Evolutionary conservation across 1,284 basidiomycete species (phyloP), one percentile per base, ranked within the genome.

Genomic region (Stygiomarasmius scandens): DNA sequence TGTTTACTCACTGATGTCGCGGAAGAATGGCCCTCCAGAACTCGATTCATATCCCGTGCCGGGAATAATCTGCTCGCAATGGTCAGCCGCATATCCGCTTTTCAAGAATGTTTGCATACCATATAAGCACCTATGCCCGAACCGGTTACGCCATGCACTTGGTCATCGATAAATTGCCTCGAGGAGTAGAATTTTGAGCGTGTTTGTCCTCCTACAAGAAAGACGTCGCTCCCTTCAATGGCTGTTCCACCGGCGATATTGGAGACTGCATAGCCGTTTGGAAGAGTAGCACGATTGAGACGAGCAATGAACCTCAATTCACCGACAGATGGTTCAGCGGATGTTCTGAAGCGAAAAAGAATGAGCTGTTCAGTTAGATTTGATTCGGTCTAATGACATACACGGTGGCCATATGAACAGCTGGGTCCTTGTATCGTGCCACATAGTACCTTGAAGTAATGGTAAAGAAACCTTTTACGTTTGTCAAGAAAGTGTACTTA

Each of bases 1-100:
- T n/a, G n/a, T n/a, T n/a, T n/a, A n/a, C n/a, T n/a, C n/a, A n/a
- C n/a, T n/a, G 46, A 74, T 73, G 58, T 74, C 73, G 19, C 72
- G 64, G 63, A 74, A 68, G 68, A 74, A 74, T 0, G 77, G 77
- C 9, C 78, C 77, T 2, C 78, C 78, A 41, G 77, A 77, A 22
- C 66, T 66, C 9, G 62, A 60, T 59, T 80, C 77, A 58, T 74
- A 80, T 1, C 76, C 75, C 3, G 66, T 72, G 20, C 71, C 72
- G 25, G 77, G 74, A 25, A 78, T 71, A 49, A 78, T 69, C 55
- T 57, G 14, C 20, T 23, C 11, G 3, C 10, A 11, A 10, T 23
- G 32, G 14, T 11, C 12, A 1, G 41, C 36, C n/a, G 24, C 34
- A 11, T 11, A 46, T 14, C 16, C 11, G 8, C 10, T 22, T 44